A percentile compares a stretch with the other conserved stretches of the same genome.
These are phyloP conservation scores for Ilyonectria sp. DNA, from an alignment of 2,329 filamentous ascomycete genomes.

Conservation along the genomic window DNA sequence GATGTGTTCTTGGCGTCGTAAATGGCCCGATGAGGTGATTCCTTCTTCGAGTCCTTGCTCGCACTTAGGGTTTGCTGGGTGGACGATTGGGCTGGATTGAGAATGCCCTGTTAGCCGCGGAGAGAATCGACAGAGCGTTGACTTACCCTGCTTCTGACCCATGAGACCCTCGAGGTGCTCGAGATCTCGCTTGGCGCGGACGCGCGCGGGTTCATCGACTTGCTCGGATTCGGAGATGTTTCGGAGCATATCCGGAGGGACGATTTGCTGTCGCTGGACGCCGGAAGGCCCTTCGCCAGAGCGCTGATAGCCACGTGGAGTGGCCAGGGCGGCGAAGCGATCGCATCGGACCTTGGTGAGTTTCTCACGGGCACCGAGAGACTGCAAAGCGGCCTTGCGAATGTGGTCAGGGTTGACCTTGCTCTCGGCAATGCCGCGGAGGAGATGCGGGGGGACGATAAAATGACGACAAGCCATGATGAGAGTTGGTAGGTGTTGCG, in stretches of 20 bases:
- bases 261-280: slow-evolving; percentile 48
- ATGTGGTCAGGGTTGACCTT: slow-evolving; percentile 54
- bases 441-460: slow-evolving; percentile 63
- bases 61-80: slow-evolving; percentile 41
- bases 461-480: slow-evolving; percentile 52
- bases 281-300: slow-evolving; percentile 1
- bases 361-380: slow-evolving; percentile 53
- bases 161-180: slow-evolving; percentile 54
- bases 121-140: background rate
- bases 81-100: slow-evolving; percentile 10
- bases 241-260: slow-evolving; percentile 58
- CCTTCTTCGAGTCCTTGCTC: slow-evolving; percentile 38
- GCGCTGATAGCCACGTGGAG: slow-evolving; percentile 50
- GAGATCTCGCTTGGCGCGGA: slow-evolving; percentile 56
- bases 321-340: slow-evolving; percentile 53
- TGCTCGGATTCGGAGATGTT: slow-evolving; percentile 55
- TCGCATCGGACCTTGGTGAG: slow-evolving; percentile 52
- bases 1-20: slow-evolving; percentile 59
- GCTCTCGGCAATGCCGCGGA: slow-evolving; percentile 60
- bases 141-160: slow-evolving; percentile 45
- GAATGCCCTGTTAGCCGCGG: background rate
- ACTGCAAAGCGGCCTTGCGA: slow-evolving; percentile 54
- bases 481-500: background rate
- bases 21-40: slow-evolving; percentile 58
- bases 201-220: slow-evolving; percentile 57